phyloP scores from a whole-genome alignment of 1,284 basidiomycete genomes.

The Inonotus hispidus region DNA sequence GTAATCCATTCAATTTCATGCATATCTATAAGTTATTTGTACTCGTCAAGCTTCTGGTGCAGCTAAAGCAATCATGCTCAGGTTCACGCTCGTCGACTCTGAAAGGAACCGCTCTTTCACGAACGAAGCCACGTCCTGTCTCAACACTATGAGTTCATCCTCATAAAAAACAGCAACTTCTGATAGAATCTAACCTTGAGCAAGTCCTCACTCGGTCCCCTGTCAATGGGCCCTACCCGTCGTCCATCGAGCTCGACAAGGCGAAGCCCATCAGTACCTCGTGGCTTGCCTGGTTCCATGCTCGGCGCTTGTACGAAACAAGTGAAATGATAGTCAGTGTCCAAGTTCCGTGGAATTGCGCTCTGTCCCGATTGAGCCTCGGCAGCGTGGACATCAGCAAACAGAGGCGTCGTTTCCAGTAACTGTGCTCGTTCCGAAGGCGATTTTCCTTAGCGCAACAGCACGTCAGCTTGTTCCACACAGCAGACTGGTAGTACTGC shows the following conservation, averaged over 20 bases:
- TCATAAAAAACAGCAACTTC: not conserved
- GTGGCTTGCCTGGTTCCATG: constrained; percentile 31
- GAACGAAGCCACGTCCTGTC: constrained; percentile 63
- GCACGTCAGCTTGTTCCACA: constrained; percentile 10
- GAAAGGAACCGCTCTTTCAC: constrained; percentile 63
- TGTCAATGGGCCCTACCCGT: constrained; percentile 71
- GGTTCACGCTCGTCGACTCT: constrained; percentile 48
- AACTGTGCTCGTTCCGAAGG: constrained; percentile 69
- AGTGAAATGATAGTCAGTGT: constrained; percentile 81
- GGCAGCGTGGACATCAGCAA: constrained; percentile 68
- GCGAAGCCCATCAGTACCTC: constrained; percentile 33
- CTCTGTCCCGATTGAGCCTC: constrained; percentile 70
- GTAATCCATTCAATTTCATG: not conserved
- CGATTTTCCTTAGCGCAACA: constrained; percentile 42
- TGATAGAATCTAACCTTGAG: constrained; percentile 42
- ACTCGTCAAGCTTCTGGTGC: not conserved
- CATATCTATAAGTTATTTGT: too few relatives aligned
- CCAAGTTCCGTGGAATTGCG: constrained; percentile 42
- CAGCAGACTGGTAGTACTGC: not conserved
- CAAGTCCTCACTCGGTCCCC: constrained; percentile 60
- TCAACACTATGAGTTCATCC: constrained; percentile 1
- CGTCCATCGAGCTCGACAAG: constrained; percentile 82
- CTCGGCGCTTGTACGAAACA: constrained; percentile 71
- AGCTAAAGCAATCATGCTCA: constrained; percentile 32
- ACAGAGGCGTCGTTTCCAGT: constrained; percentile 71